Percentiles rank a stretch among this genome's conserved stretches.
phyloP scores from a whole-genome alignment of 169 alveolate species.

The Babesia ovata region DNA sequence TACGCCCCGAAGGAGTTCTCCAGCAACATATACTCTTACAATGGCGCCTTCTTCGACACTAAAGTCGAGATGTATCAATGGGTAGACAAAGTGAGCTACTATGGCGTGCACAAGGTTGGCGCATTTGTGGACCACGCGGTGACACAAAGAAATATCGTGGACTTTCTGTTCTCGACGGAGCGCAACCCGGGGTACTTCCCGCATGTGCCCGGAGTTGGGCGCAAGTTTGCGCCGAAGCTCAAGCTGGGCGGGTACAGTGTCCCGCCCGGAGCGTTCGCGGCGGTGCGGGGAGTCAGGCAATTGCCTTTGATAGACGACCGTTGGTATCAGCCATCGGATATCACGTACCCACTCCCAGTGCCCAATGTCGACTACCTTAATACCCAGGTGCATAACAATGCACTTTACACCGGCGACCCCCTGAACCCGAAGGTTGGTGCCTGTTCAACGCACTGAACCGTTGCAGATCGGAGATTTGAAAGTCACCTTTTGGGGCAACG shows the following conservation, averaged over 20 bases:
- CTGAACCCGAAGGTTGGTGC: constrained; percentile 75
- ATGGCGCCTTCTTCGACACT: constrained; percentile 77
- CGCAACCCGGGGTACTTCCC: constrained; percentile 71
- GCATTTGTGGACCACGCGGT: constrained; percentile 68
- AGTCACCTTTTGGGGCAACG: constrained; percentile 67
- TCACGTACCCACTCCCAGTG: constrained; percentile 72
- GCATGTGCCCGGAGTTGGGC: constrained; percentile 62
- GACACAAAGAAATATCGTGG: constrained; percentile 36
- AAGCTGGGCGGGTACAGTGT: constrained; percentile 59
- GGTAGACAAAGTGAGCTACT: constrained; percentile 62
- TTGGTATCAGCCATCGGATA: constrained; percentile 67
- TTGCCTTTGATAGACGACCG: constrained; percentile 72
- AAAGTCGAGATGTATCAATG: constrained; percentile 80
- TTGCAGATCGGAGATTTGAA: constrained; percentile 63
- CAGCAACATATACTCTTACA: constrained; percentile 76
- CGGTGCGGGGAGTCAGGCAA: constrained; percentile 56
- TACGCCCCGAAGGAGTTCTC: constrained; percentile 79
- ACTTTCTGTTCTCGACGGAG: constrained; percentile 38
- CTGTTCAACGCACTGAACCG: background rate
- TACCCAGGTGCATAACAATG: constrained; percentile 74
- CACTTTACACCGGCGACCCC: constrained; percentile 80
- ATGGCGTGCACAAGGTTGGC: constrained; percentile 42
- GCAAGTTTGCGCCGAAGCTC: constrained; percentile 53
- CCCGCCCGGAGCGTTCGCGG: constrained; percentile 41
- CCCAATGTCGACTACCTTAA: constrained; percentile 67